Evolutionary conservation across 306 rosid species (phyloP).

Genomic region (Abrus pulchellus): DNA sequence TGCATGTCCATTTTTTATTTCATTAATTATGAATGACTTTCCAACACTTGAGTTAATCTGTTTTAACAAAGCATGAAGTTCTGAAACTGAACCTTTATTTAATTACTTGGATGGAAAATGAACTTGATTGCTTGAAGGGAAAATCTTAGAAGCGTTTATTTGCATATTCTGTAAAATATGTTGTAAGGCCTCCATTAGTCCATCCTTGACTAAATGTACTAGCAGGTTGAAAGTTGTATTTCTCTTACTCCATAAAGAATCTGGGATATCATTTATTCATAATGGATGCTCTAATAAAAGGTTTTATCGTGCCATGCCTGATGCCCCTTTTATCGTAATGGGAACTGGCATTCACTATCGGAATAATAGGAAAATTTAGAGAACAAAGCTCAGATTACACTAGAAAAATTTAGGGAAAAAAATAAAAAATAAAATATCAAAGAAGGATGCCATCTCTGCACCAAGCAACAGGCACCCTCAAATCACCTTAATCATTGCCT

Average conservation of each 20-base stretch:
- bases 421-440: neutral
- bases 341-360: neutral
- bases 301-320: neutral
- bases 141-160: neutral
- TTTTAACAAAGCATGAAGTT: neutral
- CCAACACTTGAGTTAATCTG: neutral
- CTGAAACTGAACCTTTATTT: neutral
- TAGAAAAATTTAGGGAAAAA: neutral
- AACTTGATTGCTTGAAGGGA: neutral
- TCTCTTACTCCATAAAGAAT: neutral
- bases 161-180: conserved; percentile 5
- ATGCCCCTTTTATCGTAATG: neutral
- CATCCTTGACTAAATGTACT: conserved; percentile 3
- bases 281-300: neutral
- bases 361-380: neutral
- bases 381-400: neutral
- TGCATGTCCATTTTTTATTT: neutral
- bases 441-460: neutral
- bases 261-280: neutral
- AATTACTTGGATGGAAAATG: neutral
- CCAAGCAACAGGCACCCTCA: neutral
- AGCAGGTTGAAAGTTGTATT: neutral
- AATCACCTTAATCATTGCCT: neutral
- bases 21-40: neutral
- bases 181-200: neutral